Evolutionary conservation across 164 flowering plant genomes (phyloP), one percentile per base, ranked within the genome.

Genomic region (Malania oleifera): DNA sequence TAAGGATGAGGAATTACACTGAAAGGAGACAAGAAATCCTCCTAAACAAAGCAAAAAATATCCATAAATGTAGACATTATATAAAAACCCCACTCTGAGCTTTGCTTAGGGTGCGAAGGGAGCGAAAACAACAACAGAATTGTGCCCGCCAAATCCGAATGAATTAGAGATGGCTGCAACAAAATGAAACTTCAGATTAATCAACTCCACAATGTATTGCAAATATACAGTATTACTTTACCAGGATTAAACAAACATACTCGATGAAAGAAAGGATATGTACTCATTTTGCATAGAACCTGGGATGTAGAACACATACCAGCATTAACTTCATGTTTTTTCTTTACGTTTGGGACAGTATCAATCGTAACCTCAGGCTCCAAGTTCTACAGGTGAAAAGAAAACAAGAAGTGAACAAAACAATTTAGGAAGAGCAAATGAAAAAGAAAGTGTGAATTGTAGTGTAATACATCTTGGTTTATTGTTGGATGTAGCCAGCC

Each of bases 271-370:
- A n/a, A n/a, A n/a, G n/a, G n/a, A n/a, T n/a, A n/a, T n/a, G n/a
- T n/a, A n/a, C n/a, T n/a, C n/a, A n/a, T n/a, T n/a, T n/a, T n/a
- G n/a, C n/a, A n/a, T n/a, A n/a, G n/a, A n/a, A n/a, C n/a, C n/a
- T n/a, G n/a, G n/a, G n/a, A n/a, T n/a, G n/a, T n/a, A n/a, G 35
- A 31, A 14, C 14, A 71, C 89, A 22, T 82, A 87, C 95, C 95
- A 61, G 84, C 87, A 62, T 87, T 69, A 15, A 84, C 80, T 70
- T 84, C 84, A 60, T 87, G 95, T 52, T 80, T 63, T 51, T 84
- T 81, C 82, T 82, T 87, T 68, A 78, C 76, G 37, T 87, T 81
- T 34, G 95, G 88, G 26, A 87, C 85, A 3, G 90, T 87, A 67
- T 87, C 95, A 24, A 87, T 78, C 27, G 77, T 74, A 28, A 87